phyloP scores from a whole-genome alignment of 164 flowering plant species.

The Sextonia rubra region DNA sequence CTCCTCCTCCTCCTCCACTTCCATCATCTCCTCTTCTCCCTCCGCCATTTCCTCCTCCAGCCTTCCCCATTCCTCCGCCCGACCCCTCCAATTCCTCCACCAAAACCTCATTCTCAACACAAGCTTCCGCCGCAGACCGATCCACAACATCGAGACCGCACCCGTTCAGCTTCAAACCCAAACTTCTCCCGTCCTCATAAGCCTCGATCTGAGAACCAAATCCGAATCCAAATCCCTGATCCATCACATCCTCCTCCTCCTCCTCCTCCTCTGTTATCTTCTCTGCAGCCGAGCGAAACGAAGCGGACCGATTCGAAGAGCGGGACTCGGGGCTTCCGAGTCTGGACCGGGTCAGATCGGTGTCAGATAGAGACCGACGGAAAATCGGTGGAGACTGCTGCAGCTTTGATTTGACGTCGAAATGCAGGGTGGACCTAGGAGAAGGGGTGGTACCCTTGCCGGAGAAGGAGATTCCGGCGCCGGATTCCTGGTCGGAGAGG shows the following conservation, averaged over 20 bases:
- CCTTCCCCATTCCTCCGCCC: conserved; percentile 28
- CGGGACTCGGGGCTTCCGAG: neutral
- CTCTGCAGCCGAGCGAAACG: conserved; percentile 31
- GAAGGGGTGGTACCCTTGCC: conserved; percentile 16
- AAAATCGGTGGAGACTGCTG: conserved; percentile 11
- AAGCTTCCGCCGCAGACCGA: neutral
- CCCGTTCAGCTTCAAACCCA: conserved; percentile 4
- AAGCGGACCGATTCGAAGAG: conserved; percentile 7
- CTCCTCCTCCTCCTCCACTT: too few relatives aligned
- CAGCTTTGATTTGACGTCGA: conserved; percentile 14
- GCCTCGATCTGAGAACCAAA: neutral
- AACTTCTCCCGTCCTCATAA: neutral
- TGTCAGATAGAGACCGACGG: conserved; percentile 41
- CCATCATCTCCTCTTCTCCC: conserved; percentile 24
- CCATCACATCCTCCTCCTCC: conserved; percentile 2
- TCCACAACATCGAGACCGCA: conserved; percentile 7
- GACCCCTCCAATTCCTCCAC: conserved; percentile 26
- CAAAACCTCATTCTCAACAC: conserved; percentile 15
- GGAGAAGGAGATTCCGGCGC: conserved; percentile 21
- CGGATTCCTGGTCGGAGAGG: conserved; percentile 19
- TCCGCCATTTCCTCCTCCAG: conserved; percentile 18
- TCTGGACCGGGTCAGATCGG: conserved; percentile 27
- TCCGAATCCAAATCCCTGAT: neutral
- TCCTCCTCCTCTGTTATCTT: conserved; percentile 41
- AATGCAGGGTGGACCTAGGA: conserved; percentile 18